Percentiles rank a stretch among this genome's conserved stretches.
Evolutionary conservation across 495 filamentous ascomycete species (phyloP).

Genomic region (Pseudotulostoma volvatum): DNA sequence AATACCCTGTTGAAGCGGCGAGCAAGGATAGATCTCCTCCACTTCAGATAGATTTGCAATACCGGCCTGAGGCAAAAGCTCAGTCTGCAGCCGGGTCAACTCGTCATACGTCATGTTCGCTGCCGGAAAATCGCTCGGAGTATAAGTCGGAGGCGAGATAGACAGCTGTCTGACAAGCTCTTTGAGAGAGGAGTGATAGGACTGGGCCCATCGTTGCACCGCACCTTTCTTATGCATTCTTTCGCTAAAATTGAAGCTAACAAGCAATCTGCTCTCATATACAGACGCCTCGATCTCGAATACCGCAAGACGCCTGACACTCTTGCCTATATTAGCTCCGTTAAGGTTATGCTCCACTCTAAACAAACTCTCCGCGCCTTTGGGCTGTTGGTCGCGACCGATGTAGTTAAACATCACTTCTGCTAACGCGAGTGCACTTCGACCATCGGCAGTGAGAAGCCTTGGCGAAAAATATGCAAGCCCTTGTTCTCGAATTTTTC

Average conservation of each 20-base stretch:
- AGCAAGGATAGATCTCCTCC: constrained; percentile 39
- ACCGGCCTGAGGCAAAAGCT: constrained; percentile 2
- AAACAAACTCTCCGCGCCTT: constrained; percentile 44
- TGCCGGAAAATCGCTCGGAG: constrained; percentile 36
- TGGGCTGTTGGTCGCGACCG: constrained; percentile 45
- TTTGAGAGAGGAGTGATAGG: too few species aligned
- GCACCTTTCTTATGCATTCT: too few species aligned
- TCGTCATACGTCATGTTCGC: constrained; percentile 34
- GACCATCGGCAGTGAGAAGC: constrained; percentile 27
- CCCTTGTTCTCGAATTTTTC: constrained; percentile 31
- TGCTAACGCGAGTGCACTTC: constrained; percentile 33
- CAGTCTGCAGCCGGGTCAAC: constrained; percentile 10
- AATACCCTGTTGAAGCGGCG: constrained; percentile 40
- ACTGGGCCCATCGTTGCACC: too few species aligned
- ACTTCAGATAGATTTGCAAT: constrained; percentile 9
- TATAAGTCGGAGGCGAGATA: too few species aligned
- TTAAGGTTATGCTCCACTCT: too few species aligned
- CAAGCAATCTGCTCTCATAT: too few species aligned
- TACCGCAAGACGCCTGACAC: too few species aligned
- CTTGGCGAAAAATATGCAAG: constrained; percentile 33
- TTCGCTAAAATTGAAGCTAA: too few species aligned
- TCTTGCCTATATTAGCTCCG: too few species aligned
- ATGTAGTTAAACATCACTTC: constrained; percentile 60
- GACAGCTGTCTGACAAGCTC: too few species aligned
- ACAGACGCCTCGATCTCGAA: too few species aligned